Percentiles rank a stretch among this genome's conserved stretches.
Conservation (phyloP, 2,329 filamentous ascomycete genomes). For the Scedosporium minutisporum region DNA sequence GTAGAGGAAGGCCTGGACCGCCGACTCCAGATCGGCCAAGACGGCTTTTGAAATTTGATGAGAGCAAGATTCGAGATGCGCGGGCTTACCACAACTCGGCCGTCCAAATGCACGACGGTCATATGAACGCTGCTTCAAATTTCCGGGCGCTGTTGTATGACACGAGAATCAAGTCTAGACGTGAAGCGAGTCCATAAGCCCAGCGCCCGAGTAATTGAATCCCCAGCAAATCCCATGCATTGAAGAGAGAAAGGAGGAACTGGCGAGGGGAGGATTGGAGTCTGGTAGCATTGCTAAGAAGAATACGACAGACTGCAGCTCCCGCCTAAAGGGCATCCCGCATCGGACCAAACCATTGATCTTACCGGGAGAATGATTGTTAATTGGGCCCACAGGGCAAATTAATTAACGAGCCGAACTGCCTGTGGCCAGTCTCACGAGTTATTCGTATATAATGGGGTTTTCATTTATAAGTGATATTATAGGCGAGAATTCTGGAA, state of each 20-base stretch:
- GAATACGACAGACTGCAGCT: conserved; percentile 1
- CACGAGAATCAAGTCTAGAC: not conserved
- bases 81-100: too few relatives aligned
- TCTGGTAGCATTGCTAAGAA: too few relatives aligned
- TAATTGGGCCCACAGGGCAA: not conserved
- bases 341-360: not conserved
- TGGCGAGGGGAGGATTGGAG: too few relatives aligned
- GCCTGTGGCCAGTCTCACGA: not conserved
- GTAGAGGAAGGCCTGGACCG: not conserved
- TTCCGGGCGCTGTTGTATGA: not conserved
- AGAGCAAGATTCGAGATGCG: too few relatives aligned
- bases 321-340: not conserved
- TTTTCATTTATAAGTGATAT: not conserved
- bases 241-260: not conserved
- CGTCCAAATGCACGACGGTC: not conserved
- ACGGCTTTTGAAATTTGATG: too few relatives aligned
- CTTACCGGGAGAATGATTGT: not conserved
- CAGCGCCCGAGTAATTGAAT: not conserved
- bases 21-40: too few relatives aligned
- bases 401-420: not conserved
- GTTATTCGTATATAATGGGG: not conserved
- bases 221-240: not conserved
- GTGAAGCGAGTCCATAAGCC: not conserved
- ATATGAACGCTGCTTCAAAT: not conserved
- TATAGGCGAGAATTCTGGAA: not conserved